A percentile compares a stretch with the other conserved stretches of the same genome.
Conservation (phyloP, 768 basidiomycete genomes). For the Phanerodontia chrysosporium region DNA sequence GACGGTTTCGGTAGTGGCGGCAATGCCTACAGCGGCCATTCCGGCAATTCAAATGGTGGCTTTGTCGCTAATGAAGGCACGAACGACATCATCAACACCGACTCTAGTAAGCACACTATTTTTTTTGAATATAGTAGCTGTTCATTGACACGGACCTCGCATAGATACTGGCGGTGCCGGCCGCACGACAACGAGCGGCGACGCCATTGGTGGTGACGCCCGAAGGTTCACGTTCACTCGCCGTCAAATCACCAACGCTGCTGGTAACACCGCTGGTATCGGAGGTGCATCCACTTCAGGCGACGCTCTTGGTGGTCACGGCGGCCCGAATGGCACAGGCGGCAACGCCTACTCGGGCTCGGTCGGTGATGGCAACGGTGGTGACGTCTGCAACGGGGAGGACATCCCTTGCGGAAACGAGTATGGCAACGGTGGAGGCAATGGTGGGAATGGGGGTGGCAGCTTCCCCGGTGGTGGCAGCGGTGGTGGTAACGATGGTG, state of each 20-base stretch:
- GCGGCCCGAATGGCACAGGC: conserved; percentile 8
- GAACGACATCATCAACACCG: conserved; percentile 11
- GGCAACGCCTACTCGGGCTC: conserved; percentile 15
- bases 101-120: conserved; percentile 1
- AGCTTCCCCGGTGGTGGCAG: not conserved
- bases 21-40: conserved; percentile 11
- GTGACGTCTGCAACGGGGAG: conserved; percentile 9
- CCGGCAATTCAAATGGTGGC: conserved; percentile 12
- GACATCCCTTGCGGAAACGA: not conserved
- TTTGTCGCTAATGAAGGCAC: conserved; percentile 12
- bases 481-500: not conserved
- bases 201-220: conserved; percentile 12
- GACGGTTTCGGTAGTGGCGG: conserved; percentile 10
- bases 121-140: no score
- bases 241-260: conserved; percentile 12
- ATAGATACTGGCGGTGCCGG: conserved; percentile 13
- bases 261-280: conserved; percentile 11
- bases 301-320: conserved; percentile 12
- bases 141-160: not conserved
- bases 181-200: conserved; percentile 12
- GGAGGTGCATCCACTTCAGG: conserved; percentile 13
- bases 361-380: conserved; percentile 13
- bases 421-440: conserved; percentile 5
- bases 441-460: not conserved
- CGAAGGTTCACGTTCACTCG: not conserved